Evolutionary conservation across 192 early-diverging fungal species (phyloP).

Genomic region (Cladochytrium replicatum): DNA sequence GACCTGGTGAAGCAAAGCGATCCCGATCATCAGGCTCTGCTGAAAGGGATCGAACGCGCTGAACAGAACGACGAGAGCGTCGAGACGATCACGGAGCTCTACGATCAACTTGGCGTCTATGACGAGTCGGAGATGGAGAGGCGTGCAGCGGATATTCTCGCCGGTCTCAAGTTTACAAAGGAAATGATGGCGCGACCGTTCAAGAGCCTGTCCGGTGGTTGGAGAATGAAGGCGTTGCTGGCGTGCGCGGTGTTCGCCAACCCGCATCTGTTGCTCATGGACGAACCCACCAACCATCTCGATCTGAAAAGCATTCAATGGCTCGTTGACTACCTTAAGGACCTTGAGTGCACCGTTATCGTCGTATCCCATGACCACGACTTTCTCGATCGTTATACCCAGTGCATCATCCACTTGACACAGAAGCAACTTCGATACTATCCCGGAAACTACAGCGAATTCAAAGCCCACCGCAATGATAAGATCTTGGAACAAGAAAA

Average conservation of each 20-base stretch:
- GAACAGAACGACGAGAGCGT: constrained; percentile 20
- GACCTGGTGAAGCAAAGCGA: constrained; percentile 11
- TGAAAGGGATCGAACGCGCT: constrained; percentile 24
- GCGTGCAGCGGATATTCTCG: constrained; percentile 15
- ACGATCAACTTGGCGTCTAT: constrained; percentile 12
- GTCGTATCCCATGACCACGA: constrained; percentile 63
- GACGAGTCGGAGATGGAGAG: constrained; percentile 13
- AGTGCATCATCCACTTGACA: constrained; percentile 50
- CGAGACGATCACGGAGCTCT: too few species aligned
- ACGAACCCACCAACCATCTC: constrained; percentile 77
- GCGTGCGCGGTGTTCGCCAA: constrained; percentile 40
- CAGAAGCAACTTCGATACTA: constrained; percentile 50
- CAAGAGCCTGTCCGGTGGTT: constrained; percentile 36
- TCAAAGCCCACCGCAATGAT: constrained; percentile 25
- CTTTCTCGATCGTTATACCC: constrained; percentile 55
- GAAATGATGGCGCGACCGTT: constrained; percentile 17
- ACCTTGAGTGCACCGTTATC: constrained; percentile 45
- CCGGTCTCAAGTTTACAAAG: constrained; percentile 16
- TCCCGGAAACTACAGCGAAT: constrained; percentile 46
- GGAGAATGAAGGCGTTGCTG: constrained; percentile 34
- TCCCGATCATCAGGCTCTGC: constrained; percentile 16
- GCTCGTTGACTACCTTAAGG: constrained; percentile 52
- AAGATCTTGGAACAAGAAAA: constrained; percentile 16
- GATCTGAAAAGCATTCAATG: constrained; percentile 55
- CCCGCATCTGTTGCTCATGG: constrained; percentile 71